These are phyloP conservation scores for Chalciporus pseudorubinellus DNA, from an alignment of 768 basidiomycete species.

Conservation along the genomic window DNA sequence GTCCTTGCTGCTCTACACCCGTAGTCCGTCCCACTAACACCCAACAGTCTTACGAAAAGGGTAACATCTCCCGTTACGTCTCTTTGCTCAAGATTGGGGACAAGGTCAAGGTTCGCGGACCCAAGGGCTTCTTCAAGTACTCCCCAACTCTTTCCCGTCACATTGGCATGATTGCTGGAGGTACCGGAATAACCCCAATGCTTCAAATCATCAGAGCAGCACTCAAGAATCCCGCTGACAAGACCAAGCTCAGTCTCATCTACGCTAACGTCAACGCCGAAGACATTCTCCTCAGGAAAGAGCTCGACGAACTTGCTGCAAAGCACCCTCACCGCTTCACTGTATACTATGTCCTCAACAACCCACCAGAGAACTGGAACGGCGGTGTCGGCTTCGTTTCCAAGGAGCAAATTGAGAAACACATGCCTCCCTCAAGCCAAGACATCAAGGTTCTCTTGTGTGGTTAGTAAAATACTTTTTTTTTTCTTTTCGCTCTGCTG, in stretches of 20 bases:
- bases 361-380: constrained; percentile 82
- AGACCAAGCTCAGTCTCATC: constrained; percentile 80
- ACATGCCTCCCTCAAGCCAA: constrained; percentile 63
- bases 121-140: constrained; percentile 94
- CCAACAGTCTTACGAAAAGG: constrained; percentile 86
- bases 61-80: constrained; percentile 92
- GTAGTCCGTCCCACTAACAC: not conserved
- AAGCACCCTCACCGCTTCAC: constrained; percentile 68
- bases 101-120: constrained; percentile 88
- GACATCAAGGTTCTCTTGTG: constrained; percentile 87
- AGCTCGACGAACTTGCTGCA: constrained; percentile 76
- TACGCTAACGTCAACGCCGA: constrained; percentile 94
- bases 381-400: constrained; percentile 92
- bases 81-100: constrained; percentile 83
- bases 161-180: constrained; percentile 96
- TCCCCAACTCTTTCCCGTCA: constrained; percentile 65
- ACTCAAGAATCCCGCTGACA: constrained; percentile 84
- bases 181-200: constrained; percentile 99
- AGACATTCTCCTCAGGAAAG: constrained; percentile 88
- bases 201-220: constrained; percentile 96
- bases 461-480: constrained; percentile 47
- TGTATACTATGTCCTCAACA: constrained; percentile 91
- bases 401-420: constrained; percentile 84
- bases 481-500: constrained; percentile 7
- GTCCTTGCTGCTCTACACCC: not conserved